Conservation (phyloP, 2,329 filamentous ascomycete species). For the Bretziella fagacearum region DNA sequence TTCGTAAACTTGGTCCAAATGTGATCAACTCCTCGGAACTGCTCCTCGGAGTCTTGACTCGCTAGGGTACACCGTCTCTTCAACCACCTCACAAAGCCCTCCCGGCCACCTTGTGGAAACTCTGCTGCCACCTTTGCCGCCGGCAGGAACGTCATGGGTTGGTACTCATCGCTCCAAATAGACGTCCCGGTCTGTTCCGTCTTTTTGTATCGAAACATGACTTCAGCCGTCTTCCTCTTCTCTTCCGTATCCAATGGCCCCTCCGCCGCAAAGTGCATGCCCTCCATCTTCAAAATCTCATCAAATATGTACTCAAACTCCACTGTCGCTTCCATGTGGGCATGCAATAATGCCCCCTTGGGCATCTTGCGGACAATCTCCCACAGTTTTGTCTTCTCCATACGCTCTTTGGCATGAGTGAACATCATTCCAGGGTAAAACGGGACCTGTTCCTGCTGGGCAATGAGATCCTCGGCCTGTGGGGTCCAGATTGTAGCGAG, state of each 20-base stretch:
- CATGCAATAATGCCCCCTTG: conserved; percentile 73
- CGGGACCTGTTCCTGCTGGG: conserved; percentile 41
- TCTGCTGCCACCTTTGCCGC: conserved; percentile 47
- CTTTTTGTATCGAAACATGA: conserved; percentile 46
- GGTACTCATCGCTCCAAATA: conserved; percentile 52
- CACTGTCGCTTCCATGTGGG: conserved; percentile 82
- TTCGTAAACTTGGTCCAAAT: conserved; percentile 70
- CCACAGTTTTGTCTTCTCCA: conserved; percentile 76
- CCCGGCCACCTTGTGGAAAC: conserved; percentile 55
- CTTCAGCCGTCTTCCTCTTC: conserved; percentile 34
- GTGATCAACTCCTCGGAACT: conserved; percentile 68
- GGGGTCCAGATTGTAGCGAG: conserved; percentile 59
- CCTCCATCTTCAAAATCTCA: conserved; percentile 51
- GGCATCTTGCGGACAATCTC: conserved; percentile 71
- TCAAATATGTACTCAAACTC: conserved; percentile 67
- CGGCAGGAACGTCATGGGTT: conserved; percentile 39
- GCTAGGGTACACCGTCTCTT: conserved; percentile 56
- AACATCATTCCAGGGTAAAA: conserved; percentile 91
- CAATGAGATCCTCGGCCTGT: conserved; percentile 52
- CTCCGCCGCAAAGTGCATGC: conserved; percentile 54
- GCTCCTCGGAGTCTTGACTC: conserved; percentile 53
- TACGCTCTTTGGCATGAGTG: conserved; percentile 63
- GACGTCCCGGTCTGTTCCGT: conserved; percentile 18
- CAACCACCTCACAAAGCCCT: conserved; percentile 63
- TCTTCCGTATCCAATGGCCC: conserved; percentile 36